Conservation (phyloP, 2,329 filamentous ascomycete species). For the Alternaria longipes region DNA sequence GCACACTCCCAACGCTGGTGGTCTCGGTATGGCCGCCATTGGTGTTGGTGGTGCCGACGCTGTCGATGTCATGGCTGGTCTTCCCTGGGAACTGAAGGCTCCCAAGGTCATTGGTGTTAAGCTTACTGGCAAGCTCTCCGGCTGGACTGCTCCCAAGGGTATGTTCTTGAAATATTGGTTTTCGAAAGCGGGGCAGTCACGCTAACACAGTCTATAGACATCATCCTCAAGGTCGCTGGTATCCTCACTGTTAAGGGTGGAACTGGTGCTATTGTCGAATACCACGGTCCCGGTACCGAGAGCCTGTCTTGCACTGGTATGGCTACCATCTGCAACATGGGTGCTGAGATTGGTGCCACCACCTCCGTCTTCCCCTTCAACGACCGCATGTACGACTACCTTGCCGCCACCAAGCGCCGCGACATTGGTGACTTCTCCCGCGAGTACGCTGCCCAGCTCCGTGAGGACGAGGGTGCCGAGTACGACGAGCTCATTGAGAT, state of each 20-base stretch:
- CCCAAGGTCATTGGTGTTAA: slow-evolving; percentile 97
- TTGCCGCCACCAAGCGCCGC: slow-evolving; percentile 87
- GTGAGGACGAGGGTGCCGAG: slow-evolving; percentile 86
- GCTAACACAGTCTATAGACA: slow-evolving; percentile 65
- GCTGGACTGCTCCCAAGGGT: slow-evolving; percentile 95
- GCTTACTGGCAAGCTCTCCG: slow-evolving; percentile 86
- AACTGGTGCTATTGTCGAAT: slow-evolving; percentile 89
- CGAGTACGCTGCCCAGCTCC: slow-evolving; percentile 83
- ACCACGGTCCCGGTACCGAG: slow-evolving; percentile 76
- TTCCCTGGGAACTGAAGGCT: slow-evolving; percentile 98
- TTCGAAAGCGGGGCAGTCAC: slow-evolving; percentile 12
- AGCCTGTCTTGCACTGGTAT: slow-evolving; percentile 83
- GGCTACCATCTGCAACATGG: slow-evolving; percentile 72
- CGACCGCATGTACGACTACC: slow-evolving; percentile 97
- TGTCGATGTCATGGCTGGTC: slow-evolving; percentile 96
- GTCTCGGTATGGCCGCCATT: slow-evolving; percentile 93
- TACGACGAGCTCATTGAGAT: slow-evolving; percentile 98
- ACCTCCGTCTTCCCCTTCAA: slow-evolving; percentile 98
- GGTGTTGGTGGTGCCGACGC: slow-evolving; percentile 98
- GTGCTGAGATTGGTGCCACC: slow-evolving; percentile 76
- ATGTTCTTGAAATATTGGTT: slow-evolving; percentile 47
- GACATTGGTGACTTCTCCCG: slow-evolving; percentile 91
- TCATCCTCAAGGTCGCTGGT: slow-evolving; percentile 96
- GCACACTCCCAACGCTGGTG: slow-evolving; percentile 96
- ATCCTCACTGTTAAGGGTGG: slow-evolving; percentile 98